phyloP scores from a whole-genome alignment of 78 protist genomes.

The Chrysochromulina tobinii region DNA sequence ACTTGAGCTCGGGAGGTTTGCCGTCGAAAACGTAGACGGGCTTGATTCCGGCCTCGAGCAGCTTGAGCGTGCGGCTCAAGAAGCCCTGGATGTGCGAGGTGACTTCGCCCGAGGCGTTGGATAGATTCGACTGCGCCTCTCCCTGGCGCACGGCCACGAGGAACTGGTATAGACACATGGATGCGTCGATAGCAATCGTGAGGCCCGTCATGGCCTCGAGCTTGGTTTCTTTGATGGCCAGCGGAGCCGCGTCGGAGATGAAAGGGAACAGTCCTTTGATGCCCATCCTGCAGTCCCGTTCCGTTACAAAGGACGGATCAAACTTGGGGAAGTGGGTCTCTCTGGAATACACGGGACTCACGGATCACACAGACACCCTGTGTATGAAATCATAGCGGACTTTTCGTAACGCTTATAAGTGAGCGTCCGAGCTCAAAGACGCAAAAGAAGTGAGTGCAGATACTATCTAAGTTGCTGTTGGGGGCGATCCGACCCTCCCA shows the following conservation, averaged over 20 bases:
- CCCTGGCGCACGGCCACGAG: constrained; percentile 45
- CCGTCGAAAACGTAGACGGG: constrained; percentile 99
- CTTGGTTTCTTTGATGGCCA: constrained; percentile 53
- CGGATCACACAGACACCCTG: too few species aligned
- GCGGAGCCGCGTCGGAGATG: constrained; percentile 80
- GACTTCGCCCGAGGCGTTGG: constrained; percentile 81
- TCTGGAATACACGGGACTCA: too few species aligned
- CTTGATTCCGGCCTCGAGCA: constrained; percentile 90
- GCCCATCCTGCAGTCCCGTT: constrained; percentile 79
- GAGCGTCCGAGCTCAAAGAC: too few species aligned
- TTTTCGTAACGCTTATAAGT: too few species aligned
- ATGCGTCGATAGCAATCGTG: constrained; percentile 94
- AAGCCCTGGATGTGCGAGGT: constrained; percentile 93
- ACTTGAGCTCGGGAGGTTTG: constrained; percentile 90
- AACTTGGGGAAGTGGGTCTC: too few species aligned
- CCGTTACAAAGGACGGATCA: too few species aligned
- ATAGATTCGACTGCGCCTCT: constrained; percentile 55
- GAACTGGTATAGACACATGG: constrained; percentile 94
- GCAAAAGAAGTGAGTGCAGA: too few species aligned
- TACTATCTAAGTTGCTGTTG: too few species aligned
- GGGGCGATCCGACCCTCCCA: too few species aligned
- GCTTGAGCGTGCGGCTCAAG: constrained; percentile 85
- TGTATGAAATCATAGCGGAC: too few species aligned
- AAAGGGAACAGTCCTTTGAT: constrained; percentile 84
- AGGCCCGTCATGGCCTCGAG: constrained; percentile 71